Conservation (phyloP, 2,329 filamentous ascomycete species). For the Aspergillus sp. region DNA sequence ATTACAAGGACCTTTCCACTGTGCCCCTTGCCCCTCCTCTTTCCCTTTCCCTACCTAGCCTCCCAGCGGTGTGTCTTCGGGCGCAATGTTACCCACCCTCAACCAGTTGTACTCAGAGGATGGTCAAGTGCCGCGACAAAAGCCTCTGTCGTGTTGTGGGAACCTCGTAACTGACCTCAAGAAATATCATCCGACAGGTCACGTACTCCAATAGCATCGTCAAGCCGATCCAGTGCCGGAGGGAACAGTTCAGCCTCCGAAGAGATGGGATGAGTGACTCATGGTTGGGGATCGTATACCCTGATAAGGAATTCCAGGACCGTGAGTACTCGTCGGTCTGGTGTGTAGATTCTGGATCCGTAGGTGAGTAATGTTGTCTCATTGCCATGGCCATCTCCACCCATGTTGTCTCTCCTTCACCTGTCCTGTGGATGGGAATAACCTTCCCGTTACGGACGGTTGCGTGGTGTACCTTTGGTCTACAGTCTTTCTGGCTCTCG, state of each 20-base stretch:
- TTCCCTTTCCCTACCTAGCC: constrained; percentile 21
- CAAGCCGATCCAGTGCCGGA: constrained; percentile 66
- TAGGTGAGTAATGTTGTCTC: neutral
- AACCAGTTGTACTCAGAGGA: constrained; percentile 12
- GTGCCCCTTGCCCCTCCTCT: constrained; percentile 16
- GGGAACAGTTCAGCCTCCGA: constrained; percentile 42
- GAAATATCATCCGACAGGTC: constrained; percentile 52
- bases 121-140: constrained; percentile 12
- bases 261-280: constrained; percentile 10
- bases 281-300: neutral
- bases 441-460: neutral
- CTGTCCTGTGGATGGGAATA: neutral
- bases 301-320: neutral
- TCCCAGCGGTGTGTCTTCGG: constrained; percentile 24
- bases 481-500: neutral
- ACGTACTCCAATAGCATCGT: constrained; percentile 72
- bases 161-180: constrained; percentile 29
- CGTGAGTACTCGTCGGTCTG: neutral
- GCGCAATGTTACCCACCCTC: constrained; percentile 21
- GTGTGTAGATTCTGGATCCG: neutral
- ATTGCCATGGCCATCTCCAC: neutral
- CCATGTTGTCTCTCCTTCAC: neutral
- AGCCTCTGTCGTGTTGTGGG: constrained; percentile 1
- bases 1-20: constrained; percentile 14
- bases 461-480: neutral